Base-by-base conservation (phyloP, 805 yeast species). In the Lipomyces oligophaga region DNA sequence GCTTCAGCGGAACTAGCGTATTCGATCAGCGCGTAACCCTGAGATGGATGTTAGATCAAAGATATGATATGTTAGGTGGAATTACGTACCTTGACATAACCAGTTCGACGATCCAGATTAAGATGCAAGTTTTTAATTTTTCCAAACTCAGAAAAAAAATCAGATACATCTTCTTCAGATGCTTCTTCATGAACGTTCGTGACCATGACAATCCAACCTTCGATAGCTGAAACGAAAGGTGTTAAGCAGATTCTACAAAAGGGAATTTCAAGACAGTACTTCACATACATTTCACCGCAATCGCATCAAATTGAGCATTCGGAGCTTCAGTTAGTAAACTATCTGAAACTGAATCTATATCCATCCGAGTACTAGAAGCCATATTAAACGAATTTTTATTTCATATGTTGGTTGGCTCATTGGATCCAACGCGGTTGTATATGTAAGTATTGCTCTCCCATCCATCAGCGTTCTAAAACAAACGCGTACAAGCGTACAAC, bases 161-260 rank as follows among this genome's bases (percentile, higher is more conserved):
- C 77, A 3, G 50, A 48, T 1, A 72, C 47, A 24, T 70, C 74
- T 38, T 72, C 77, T 41, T 74, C 78, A 6, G 72, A 56, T 1
- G 71, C 68, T 55, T 73, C 78, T 30, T 70, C 73, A 44, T 74
- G 75, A 15, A 73, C 41, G 30, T 70, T 70, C 0, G 67, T 61
- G 5, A 64, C 70, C 3, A 72, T 58, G 1, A 73, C 22, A 5
- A 72, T 65, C 62, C 71, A 73, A 11, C 76, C 78, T 50, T 71
- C 75, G 15, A 70, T 56, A 3, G 74, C 68, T 67, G 35, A 16
- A 11, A 25, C 22, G 6, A 10, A 16, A 3, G 7, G n/a, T n/a
- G n/a, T n/a, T 20, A 34, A 19, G 40, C 8, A 18, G 21, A 27
- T 10, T 27, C 10, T 27, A 27, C 13, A n/a, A n/a, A n/a, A n/a